A percentile compares a stretch with the other conserved stretches of the same genome.
Evolutionary conservation across 1,284 basidiomycete species (phyloP).

Genomic region (Cystobasidium sp.): DNA sequence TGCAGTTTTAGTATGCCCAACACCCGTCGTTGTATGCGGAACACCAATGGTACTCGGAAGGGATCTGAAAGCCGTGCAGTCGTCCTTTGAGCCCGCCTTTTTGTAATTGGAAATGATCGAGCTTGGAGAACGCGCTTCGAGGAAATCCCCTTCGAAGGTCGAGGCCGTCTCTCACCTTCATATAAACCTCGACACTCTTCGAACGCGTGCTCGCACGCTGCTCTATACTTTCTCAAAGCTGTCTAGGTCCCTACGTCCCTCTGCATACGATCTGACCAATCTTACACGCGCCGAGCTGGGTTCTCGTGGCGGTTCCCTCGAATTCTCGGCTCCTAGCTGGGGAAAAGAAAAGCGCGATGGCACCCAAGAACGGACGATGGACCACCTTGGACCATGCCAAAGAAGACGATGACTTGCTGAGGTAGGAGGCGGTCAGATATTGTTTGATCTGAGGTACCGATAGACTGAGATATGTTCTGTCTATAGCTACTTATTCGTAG

Average conservation of each 20-base stretch:
- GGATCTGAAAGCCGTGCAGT: no score
- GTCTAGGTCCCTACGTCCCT: not conserved
- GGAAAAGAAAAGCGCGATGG: not conserved
- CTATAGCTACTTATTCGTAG: constrained; percentile 39
- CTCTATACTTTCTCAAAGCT: not conserved
- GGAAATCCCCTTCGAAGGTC: not conserved
- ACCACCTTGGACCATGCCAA: constrained; percentile 30
- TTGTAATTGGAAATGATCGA: no score
- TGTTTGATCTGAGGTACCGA: not conserved
- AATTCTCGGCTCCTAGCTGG: not conserved
- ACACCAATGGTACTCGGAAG: no score
- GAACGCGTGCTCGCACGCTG: not conserved
- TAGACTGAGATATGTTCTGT: not conserved
- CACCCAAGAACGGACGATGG: constrained; percentile 5
- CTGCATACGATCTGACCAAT: not conserved
- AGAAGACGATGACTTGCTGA: constrained; percentile 50
- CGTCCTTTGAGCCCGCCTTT: no score
- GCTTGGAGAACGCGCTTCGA: not conserved
- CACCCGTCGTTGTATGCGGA: no score
- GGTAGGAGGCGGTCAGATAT: constrained; percentile 36
- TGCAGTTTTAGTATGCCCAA: no score
- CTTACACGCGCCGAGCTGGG: not conserved
- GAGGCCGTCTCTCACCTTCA: no score
- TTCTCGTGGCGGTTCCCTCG: not conserved
- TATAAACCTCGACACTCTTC: not conserved